phyloP scores from a whole-genome alignment of 2,329 filamentous ascomycete genomes.

The Tympanopsis confertula region DNA sequence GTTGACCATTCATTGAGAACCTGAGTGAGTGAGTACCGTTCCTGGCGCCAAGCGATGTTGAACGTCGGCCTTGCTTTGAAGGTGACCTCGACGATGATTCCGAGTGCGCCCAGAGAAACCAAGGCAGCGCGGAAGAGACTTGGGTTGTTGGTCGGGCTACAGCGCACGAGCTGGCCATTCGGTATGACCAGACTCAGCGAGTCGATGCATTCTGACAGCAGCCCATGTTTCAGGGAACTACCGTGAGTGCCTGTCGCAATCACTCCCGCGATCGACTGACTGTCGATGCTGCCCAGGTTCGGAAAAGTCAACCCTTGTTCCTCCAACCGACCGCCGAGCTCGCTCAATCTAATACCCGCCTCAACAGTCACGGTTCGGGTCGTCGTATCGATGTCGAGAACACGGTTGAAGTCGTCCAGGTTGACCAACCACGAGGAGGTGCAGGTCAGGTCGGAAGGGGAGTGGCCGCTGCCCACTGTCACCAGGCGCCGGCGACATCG shows the following conservation, averaged over 20 bases:
- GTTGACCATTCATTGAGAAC: conserved; percentile 63
- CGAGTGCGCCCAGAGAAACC: conserved; percentile 77
- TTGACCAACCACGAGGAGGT: conserved; percentile 92
- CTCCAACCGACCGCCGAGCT: conserved; percentile 65
- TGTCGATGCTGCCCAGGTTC: conserved; percentile 88
- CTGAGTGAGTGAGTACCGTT: conserved; percentile 56
- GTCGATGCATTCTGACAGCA: conserved; percentile 69
- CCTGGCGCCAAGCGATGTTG: conserved; percentile 78
- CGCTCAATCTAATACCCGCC: conserved; percentile 74
- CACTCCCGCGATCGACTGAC: conserved; percentile 83
- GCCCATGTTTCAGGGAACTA: conserved; percentile 70
- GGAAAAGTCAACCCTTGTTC: conserved; percentile 71
- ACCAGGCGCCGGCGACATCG: conserved; percentile 71
- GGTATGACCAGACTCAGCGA: conserved; percentile 71
- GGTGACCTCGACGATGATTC: conserved; percentile 82
- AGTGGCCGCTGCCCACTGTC: conserved; percentile 83
- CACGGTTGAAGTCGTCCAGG: conserved; percentile 67
- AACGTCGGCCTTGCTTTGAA: conserved; percentile 71
- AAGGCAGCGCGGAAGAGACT: conserved; percentile 82
- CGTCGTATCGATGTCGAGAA: conserved; percentile 58
- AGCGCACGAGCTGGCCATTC: conserved; percentile 63
- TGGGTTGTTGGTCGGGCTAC: conserved; percentile 53
- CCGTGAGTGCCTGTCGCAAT: conserved; percentile 92
- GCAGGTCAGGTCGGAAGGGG: conserved; percentile 81
- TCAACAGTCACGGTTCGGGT: conserved; percentile 64